Conservation (phyloP, 2,329 filamentous ascomycete genomes). For the Colletotrichum simmondsii region DNA sequence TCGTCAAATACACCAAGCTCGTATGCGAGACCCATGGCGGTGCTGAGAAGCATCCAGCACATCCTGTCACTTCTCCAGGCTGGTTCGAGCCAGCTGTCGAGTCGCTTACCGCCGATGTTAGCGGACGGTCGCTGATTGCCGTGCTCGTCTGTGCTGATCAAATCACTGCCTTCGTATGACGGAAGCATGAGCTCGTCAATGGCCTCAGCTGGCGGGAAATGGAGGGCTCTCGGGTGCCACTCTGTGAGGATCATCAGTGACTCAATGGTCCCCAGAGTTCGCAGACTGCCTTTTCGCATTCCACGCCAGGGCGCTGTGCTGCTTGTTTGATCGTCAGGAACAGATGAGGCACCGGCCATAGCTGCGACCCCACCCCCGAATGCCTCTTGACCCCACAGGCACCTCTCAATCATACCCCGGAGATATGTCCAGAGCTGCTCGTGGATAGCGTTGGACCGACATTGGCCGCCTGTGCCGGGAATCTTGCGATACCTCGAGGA, state of each 20-base stretch:
- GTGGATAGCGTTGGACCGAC: conserved; percentile 90
- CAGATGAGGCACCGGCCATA: conserved; percentile 27
- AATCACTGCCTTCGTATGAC: conserved; percentile 61
- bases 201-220: conserved; percentile 87
- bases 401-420: conserved; percentile 92
- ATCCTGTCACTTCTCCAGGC: conserved; percentile 95
- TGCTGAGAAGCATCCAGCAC: conserved; percentile 97
- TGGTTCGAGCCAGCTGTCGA: conserved; percentile 96
- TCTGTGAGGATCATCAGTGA: conserved; percentile 94
- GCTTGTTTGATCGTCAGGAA: conserved; percentile 66
- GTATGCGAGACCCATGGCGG: conserved; percentile 88
- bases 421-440: conserved; percentile 96
- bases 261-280: conserved; percentile 93
- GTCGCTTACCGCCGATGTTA: conserved; percentile 82
- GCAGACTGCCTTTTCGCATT: conserved; percentile 80
- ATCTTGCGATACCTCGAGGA: conserved; percentile 88
- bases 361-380: conserved; percentile 82
- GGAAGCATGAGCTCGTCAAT: conserved; percentile 76
- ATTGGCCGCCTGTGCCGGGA: conserved; percentile 81
- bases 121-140: conserved; percentile 55
- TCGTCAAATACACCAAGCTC: conserved; percentile 97
- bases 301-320: conserved; percentile 78
- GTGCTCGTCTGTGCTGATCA: conserved; percentile 55
- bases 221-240: conserved; percentile 94
- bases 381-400: conserved; percentile 95